A percentile compares a stretch with the other conserved stretches of the same genome.
Conservation (phyloP, 2,329 filamentous ascomycete genomes). For the Metarhizium robertsii region DNA sequence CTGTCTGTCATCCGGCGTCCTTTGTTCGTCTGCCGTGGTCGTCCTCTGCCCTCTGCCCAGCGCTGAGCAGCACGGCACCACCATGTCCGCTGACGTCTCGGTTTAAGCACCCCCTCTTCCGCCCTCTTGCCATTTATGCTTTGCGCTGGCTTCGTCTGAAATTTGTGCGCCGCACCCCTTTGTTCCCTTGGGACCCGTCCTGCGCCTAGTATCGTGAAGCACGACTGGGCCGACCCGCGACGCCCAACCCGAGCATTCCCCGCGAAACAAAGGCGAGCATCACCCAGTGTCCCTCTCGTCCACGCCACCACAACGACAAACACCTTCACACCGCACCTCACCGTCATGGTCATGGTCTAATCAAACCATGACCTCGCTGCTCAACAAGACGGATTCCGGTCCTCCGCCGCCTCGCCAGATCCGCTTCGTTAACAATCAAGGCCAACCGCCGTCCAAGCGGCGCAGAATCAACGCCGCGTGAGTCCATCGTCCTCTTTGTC, state of each 20-base stretch:
- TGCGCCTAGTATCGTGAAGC: neutral
- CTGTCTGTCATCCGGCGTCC: neutral
- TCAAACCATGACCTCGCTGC: conserved; percentile 35
- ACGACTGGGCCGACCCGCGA: neutral
- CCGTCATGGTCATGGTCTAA: conserved; percentile 23
- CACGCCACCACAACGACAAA: neutral
- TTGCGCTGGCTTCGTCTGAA: neutral
- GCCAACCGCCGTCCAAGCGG: conserved; percentile 70
- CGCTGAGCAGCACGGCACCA: neutral
- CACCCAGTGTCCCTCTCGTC: neutral
- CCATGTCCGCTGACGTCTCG: conserved; percentile 8
- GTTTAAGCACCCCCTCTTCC: conserved; percentile 1
- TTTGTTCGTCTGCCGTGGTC: neutral
- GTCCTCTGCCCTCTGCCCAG: neutral
- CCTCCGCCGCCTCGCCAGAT: conserved; percentile 46
- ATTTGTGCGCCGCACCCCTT: neutral
- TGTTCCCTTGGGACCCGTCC: neutral
- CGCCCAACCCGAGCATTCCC: neutral
- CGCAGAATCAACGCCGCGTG: conserved; percentile 72
- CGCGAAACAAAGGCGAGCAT: neutral
- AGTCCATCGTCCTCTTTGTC: conserved; percentile 22
- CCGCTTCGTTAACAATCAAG: conserved; percentile 75
- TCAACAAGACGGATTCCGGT: conserved; percentile 29
- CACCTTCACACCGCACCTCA: neutral
- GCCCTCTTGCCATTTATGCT: neutral